Base-by-base conservation (phyloP, 1,284 basidiomycete genomes). In the Heliocybe sulcata region DNA sequence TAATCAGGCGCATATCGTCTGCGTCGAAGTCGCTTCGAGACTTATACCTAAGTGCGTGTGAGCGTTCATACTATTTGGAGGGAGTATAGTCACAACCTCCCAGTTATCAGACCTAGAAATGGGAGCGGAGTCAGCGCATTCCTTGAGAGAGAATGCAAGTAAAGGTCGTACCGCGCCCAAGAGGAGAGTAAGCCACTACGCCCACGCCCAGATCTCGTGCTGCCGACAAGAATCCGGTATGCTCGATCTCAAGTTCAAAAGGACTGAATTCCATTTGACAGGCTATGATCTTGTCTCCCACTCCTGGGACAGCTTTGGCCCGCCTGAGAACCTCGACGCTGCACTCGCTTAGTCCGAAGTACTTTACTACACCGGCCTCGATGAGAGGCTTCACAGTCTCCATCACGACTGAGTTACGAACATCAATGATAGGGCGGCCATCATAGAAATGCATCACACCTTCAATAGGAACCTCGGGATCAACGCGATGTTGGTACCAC, bases 211-310 rank as follows among this genome's bases (percentile, higher is more conserved):
- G 23, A 6, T 29, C 27, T 16, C 27, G 11, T 4, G 47, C 47
- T 26, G 47, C 20, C 23, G 59, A 58, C 14, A 73, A 53, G 22
- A 77, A 63, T 38, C 63, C 67, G 47, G 70, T 59, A 51, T 66
- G 53, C 61, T 74, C 71, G 26, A 69, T 64, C 23, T 62, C 64
- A 16, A 67, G 57, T 45, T 68, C 67, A 59, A 74, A 79, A 0
- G 76, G 73, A 27, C 71, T 75, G 54, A 64, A 72, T 56, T 79
- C 77, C 59, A 75, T 66, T 59, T 78, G 75, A 25, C 73, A 69
- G 11, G 71, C 73, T 22, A 73, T 65, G 47, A 78, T 58, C 54
- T 65, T 64, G 52, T 69, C 65, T 4, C 47, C 47, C 4, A 49
- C 23, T 6, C 23, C 47, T 4, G 47, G 47, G 10, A 19, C 47